Percentiles rank a stretch among this genome's conserved stretches.
These are phyloP conservation scores for Lipomyces chichibuensis DNA, from an alignment of 805 yeast genomes.

Conservation along the genomic window DNA sequence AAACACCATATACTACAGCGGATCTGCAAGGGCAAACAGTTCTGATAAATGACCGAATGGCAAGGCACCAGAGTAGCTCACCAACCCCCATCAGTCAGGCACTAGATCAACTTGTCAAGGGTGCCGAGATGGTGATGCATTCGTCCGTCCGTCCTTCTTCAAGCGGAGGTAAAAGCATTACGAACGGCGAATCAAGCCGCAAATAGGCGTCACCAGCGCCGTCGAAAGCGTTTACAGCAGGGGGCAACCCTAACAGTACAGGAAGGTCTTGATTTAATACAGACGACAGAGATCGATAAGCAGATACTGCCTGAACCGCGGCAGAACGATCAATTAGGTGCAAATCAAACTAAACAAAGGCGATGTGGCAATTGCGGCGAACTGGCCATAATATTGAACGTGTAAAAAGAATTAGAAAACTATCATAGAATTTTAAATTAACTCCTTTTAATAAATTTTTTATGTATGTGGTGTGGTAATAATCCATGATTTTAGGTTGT, in stretches of 20 bases:
- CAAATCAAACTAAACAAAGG: neutral
- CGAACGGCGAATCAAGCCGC: neutral
- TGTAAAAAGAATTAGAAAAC: neutral
- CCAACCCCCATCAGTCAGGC: neutral
- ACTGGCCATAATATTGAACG: neutral
- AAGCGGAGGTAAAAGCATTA: neutral
- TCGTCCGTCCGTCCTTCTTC: slow-evolving; percentile 1
- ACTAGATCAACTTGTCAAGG: neutral
- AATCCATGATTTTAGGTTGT: neutral
- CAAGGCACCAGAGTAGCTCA: neutral
- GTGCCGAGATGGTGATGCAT: slow-evolving; percentile 3
- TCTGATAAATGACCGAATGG: neutral
- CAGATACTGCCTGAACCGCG: neutral
- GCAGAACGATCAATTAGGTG: neutral
- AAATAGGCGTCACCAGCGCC: neutral
- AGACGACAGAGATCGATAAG: neutral
- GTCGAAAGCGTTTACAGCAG: neutral
- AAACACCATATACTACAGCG: no score
- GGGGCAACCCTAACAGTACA: neutral
- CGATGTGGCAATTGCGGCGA: slow-evolving; percentile 2
- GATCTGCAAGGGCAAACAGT: no score
- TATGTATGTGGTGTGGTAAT: neutral
- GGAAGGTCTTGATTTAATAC: neutral
- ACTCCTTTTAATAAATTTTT: neutral
- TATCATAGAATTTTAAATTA: neutral